Evolutionary conservation across 345 rosid species (phyloP), one percentile per base, ranked within the genome.

Genomic region (Rhodamnia rubescens): DNA sequence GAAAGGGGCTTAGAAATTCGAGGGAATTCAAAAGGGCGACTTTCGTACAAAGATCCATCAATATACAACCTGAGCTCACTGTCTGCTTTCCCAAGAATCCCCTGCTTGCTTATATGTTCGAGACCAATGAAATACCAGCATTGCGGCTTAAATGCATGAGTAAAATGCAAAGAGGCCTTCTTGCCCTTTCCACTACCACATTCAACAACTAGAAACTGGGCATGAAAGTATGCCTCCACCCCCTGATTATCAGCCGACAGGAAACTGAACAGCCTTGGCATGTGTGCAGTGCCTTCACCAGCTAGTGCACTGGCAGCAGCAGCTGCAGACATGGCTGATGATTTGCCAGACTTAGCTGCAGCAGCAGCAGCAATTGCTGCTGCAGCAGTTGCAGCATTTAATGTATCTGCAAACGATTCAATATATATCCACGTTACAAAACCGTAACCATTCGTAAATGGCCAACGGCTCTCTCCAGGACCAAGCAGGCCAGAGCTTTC

Each of bases 241-340:
- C 99, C 99, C 88, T 96, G 99, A 91, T 92, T 96, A 92, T 97
- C 99, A 87, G 97, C 96, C 61, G 99, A 93, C 85, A 97, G 91
- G 91, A 97, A 97, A 92, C 99, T 96, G 89, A 97, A 97, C 86
- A 97, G 87, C 84, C 99, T 94, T 83, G 99, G 99, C 99, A 97
- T 97, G 87, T 97, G 99, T 50, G 95, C 95, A 29, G 98, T 95
- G 85, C 99, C 99, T 93, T 97, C 99, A 75, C 99, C 99, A 87
- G 99, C 99, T 74, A 97, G 98, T 36, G 99, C 98, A 94, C 98
- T 96, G 54, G 99, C 99, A 88, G 99, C 99, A 75, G 99, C 99
- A 87, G 99, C 99, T 89, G 99, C 99, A 55, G 99, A 97, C 99
- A 97, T 95, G 50, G 99, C 98, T 83, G 99, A 97, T 88, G 99